Evolutionary conservation across 306 rosid species (phyloP), one percentile per base, ranked within the genome.

Genomic region (Potentilla sterilis): DNA sequence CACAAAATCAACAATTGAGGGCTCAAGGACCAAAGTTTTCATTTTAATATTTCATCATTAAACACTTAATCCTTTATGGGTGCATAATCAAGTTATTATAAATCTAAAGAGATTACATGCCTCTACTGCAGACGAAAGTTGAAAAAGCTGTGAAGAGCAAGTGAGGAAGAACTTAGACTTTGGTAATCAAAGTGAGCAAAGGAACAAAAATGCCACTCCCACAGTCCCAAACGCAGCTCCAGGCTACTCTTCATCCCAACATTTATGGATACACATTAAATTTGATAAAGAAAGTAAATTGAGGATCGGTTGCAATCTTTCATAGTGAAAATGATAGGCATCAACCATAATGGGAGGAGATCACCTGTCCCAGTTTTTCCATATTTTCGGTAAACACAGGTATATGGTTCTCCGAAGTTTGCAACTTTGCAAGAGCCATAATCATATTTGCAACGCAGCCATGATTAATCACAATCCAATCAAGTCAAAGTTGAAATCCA

Each of bases 171-270:
- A 64, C 78, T 79, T 81, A 93, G 96, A 93, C 77, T 93, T 93
- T 95, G 68, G 90, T 75, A 41, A 90, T 81, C 4, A 93, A 90
- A 54, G 81, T 90, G 48, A 93, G 93, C 98, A 93, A 89, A 9
- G 98, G 98, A 73, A 93, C 98, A 41, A 87, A 90, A 71, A 93
- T 86, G 78, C 95, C 98, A 42, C 98, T 28, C 98, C 98, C 0
- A 93, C 95, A 68, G 91, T 90, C 83, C 98, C 96, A 85, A 89
- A 90, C 2, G 98, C 88, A 0, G 92, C 98, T 37, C 98, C 98
- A 21, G 86, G 3, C 16, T 15, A 46, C 28, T 28, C 28, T 28
- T 28, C 28, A 28, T 28, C 28, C 28, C 28, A 28, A 28, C 28
- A 28, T 28, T 28, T 28, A 28, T 28, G 28, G 28, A 28, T 28